A percentile compares a stretch with the other conserved stretches of the same genome.
Conservation (phyloP, 2,329 filamentous ascomycete species). For the Gnomoniopsis sp. region DNA sequence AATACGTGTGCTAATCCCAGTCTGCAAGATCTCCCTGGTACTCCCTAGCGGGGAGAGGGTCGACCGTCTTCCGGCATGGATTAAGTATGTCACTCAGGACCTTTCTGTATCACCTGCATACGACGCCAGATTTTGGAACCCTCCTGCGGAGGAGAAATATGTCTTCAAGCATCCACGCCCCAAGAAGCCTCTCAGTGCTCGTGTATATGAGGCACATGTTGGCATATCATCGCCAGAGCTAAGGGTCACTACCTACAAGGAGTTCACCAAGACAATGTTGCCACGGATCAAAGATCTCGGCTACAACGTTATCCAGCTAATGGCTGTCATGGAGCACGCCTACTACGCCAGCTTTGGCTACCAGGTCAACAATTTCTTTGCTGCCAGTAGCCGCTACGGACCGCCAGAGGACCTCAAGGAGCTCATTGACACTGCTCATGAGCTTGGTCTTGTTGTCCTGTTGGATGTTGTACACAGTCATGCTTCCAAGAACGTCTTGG, state of each 20-base stretch:
- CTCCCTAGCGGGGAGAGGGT: slow-evolving; percentile 75
- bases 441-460: slow-evolving; percentile 84
- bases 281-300: slow-evolving; percentile 86
- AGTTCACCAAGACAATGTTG: slow-evolving; percentile 90
- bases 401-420: slow-evolving; percentile 93
- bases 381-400: slow-evolving; percentile 92
- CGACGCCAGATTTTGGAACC: slow-evolving; percentile 97
- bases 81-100: slow-evolving; percentile 95
- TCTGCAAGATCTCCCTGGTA: slow-evolving; percentile 72
- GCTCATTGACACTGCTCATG: slow-evolving; percentile 90
- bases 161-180: slow-evolving; percentile 80
- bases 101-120: slow-evolving; percentile 85
- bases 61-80: slow-evolving; percentile 92
- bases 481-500: slow-evolving; percentile 93
- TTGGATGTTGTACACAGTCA: slow-evolving; percentile 97
- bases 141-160: slow-evolving; percentile 72
- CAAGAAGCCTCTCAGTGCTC: slow-evolving; percentile 77
- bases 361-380: slow-evolving; percentile 98
- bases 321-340: slow-evolving; percentile 99
- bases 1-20: neutral
- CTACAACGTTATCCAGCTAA: slow-evolving; percentile 97
- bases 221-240: slow-evolving; percentile 92
- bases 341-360: slow-evolving; percentile 99
- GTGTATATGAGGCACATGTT: slow-evolving; percentile 98
- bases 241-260: slow-evolving; percentile 90